Conservation (phyloP, 73 alveolate genomes). For the Paramecium octaurelia region DNA sequence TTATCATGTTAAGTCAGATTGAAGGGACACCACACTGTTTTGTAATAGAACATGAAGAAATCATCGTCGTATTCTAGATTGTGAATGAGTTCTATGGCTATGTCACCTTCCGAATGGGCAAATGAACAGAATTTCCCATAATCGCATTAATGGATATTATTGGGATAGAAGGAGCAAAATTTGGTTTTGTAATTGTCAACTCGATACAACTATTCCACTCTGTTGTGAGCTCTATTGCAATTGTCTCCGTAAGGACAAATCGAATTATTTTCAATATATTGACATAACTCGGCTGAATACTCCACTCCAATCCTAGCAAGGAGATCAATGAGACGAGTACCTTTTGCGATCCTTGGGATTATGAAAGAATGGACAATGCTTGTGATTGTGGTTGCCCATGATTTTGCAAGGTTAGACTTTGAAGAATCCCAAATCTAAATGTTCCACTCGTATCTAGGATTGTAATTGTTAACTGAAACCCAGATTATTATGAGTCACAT, state of each 20-base stretch:
- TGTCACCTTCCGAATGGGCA: slow-evolving; percentile 85
- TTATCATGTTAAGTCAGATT: slow-evolving; percentile 87
- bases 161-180: slow-evolving; percentile 83
- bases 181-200: slow-evolving; percentile 87
- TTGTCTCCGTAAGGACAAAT: slow-evolving; percentile 77
- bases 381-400: slow-evolving; percentile 71
- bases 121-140: slow-evolving; percentile 87
- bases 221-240: slow-evolving; percentile 81
- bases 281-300: slow-evolving; percentile 76
- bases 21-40: slow-evolving; percentile 97
- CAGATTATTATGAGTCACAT: slow-evolving; percentile 28
- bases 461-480: neutral
- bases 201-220: slow-evolving; percentile 87
- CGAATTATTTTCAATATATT: slow-evolving; percentile 68
- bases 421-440: slow-evolving; percentile 70
- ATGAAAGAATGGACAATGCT: slow-evolving; percentile 82
- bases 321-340: neutral
- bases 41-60: slow-evolving; percentile 85
- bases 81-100: slow-evolving; percentile 78
- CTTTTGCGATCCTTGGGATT: slow-evolving; percentile 78
- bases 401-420: slow-evolving; percentile 76
- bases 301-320: neutral
- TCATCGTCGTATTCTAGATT: slow-evolving; percentile 75
- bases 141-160: slow-evolving; percentile 74
- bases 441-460: slow-evolving; percentile 7